Base-by-base conservation (phyloP, 805 yeast genomes). In the Candida ulmi region DNA sequence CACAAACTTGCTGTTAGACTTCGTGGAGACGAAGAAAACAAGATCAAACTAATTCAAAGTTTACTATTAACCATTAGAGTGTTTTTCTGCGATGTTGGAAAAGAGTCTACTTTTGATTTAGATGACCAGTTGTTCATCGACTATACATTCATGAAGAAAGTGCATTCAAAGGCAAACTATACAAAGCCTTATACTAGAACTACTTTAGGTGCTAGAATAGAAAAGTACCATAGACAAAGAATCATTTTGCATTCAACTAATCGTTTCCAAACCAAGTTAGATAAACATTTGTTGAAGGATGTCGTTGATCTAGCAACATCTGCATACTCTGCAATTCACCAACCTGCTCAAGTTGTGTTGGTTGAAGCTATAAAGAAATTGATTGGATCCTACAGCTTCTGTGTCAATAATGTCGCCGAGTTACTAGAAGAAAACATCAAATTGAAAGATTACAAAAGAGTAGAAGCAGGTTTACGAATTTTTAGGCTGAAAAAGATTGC, bases 31-130 rank as follows among this genome's bases (percentile, higher is more conserved):
- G 72, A 71, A 33, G 78, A 74, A 30, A 88, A 85, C 43, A 82
- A 86, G 44, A 74, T 83, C 8, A 73, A 75, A 11, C 55, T 83
- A 6, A 72, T 80, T 54, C 77, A 77, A 44, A 74, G 78, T 34
- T 68, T 82, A 26, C 61, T 88, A 25, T 75, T 77, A 51, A 79
- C 82, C 3, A 55, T 83, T 33, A 78, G 82, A 45, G 76, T 82
- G 7, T 93, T 95, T 87, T 80, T 83, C 49, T 69, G 83, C 19
- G 93, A 88, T 54, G 82, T 83, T 19, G 95, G 95, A 2, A 71
- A 76, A 40, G 95, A 86, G 48, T 65, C 83, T 11, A 60, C 81
- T 1, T 71, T 80, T 36, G 79, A 72, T 31, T 63, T 72, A 4
- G 75, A 78, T 42, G 80, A 78, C 33, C 74, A 64, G 24, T 58